Conservation (phyloP, 2,329 filamentous ascomycete genomes). For the Neoarthrinium moseri region DNA sequence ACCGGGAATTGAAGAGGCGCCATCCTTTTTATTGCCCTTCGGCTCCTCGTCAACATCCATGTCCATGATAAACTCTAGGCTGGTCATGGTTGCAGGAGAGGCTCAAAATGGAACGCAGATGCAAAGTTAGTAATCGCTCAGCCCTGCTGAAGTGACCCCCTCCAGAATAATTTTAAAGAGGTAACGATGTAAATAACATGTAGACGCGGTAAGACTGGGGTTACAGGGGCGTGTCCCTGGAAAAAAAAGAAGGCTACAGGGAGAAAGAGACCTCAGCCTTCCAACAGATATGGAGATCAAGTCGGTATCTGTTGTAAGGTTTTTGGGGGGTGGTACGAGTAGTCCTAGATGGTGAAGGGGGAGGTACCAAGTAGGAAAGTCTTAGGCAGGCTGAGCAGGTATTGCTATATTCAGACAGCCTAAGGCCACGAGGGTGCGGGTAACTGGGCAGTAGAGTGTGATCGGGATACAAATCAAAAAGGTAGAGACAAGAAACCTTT, state of each 20-base stretch:
- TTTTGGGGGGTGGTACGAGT: conserved; percentile 30
- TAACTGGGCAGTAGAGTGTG: conserved; percentile 12
- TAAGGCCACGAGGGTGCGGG: conserved; percentile 25
- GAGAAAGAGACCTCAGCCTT: conserved; percentile 37
- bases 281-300: conserved; percentile 28
- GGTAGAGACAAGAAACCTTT: conserved; percentile 17
- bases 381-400: conserved; percentile 23
- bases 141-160: conserved; percentile 16
- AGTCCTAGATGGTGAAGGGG: conserved; percentile 33
- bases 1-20: conserved; percentile 36
- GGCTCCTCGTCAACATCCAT: conserved; percentile 46
- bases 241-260: conserved; percentile 28
- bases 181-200: conserved; percentile 23
- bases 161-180: conserved; percentile 31
- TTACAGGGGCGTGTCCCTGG: conserved; percentile 26
- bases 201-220: conserved; percentile 23
- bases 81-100: conserved; percentile 49
- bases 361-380: conserved; percentile 31
- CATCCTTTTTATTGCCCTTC: conserved; percentile 44
- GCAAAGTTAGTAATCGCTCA: conserved; percentile 31
- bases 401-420: conserved; percentile 40
- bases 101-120: conserved; percentile 38
- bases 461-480: conserved; percentile 17
- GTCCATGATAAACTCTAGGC: conserved; percentile 58
- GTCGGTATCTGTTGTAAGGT: conserved; percentile 24